A percentile compares a stretch with the other conserved stretches of the same genome.
Conservation (phyloP, 2,329 filamentous ascomycete genomes). For the Neoscytalidium dimidiatum region DNA sequence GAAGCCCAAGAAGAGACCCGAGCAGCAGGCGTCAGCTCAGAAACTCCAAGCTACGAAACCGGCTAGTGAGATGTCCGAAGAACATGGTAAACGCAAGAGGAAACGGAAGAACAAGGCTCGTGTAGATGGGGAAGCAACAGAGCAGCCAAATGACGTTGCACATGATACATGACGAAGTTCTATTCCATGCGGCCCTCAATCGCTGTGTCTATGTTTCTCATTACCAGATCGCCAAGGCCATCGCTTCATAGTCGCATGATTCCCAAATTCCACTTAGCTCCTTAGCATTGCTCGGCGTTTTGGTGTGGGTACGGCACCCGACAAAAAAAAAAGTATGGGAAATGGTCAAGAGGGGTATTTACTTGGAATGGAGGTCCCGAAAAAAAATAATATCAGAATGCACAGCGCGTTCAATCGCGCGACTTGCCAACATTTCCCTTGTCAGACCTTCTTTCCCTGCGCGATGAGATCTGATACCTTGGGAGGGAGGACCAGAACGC, state of each 20-base stretch:
- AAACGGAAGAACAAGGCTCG: conserved; percentile 43
- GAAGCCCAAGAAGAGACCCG: conserved; percentile 46
- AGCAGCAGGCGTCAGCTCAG: conserved; percentile 6
- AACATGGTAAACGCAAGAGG: conserved; percentile 36
- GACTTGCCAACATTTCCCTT: not conserved
- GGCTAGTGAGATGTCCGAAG: conserved; percentile 26
- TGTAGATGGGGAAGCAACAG: conserved; percentile 25
- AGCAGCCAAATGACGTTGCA: not conserved
- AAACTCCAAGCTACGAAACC: conserved; percentile 23
- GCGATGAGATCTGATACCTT: conserved; percentile 67
- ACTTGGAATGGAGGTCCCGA: not conserved
- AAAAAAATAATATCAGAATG: not conserved
- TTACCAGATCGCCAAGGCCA: not conserved
- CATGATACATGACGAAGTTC: conserved; percentile 4
- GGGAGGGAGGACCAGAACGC: conserved; percentile 79
- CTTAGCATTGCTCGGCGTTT: conserved; percentile 18
- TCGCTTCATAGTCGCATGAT: conserved; percentile 1
- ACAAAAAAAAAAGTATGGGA: not conserved
- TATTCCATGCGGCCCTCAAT: not conserved
- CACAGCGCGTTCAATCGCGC: not conserved
- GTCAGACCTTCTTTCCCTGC: conserved; percentile 53
- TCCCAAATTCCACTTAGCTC: conserved; percentile 4
- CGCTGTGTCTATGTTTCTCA: conserved; percentile 10
- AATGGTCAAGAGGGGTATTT: conserved; percentile 5
- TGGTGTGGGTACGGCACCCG: conserved; percentile 2